Evolutionary conservation across 768 basidiomycete genomes (phyloP).

Genomic region (Hypholoma fasciculare): DNA sequence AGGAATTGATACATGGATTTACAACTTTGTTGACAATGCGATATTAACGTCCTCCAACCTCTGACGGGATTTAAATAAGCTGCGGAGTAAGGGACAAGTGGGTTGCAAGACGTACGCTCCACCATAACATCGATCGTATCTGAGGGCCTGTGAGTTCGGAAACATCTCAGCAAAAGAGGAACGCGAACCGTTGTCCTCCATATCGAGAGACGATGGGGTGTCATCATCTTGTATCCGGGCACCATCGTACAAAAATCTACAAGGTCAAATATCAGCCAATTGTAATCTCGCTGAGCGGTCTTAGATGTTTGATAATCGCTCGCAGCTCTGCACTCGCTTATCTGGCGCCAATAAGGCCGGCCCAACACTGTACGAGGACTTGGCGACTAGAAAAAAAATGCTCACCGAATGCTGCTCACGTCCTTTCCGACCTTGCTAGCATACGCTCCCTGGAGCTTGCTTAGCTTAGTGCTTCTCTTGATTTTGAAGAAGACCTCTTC

Average conservation of each 20-base stretch:
- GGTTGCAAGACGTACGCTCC: conserved; percentile 57
- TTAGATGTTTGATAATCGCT: conserved; percentile 2
- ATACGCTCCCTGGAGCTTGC: conserved; percentile 92
- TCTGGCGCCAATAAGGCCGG: background rate
- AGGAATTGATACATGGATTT: conserved; percentile 12
- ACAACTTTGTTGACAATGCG: conserved; percentile 8
- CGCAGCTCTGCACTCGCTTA: conserved; percentile 1
- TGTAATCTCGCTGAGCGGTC: conserved; percentile 4
- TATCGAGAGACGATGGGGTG: conserved; percentile 79
- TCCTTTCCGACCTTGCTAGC: conserved; percentile 93
- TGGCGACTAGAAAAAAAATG: conserved; percentile 11
- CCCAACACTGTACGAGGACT: background rate
- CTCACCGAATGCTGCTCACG: conserved; percentile 83
- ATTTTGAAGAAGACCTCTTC: conserved; percentile 98
- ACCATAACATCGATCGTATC: conserved; percentile 98
- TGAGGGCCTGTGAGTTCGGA: conserved; percentile 21
- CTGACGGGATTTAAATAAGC: conserved; percentile 23
- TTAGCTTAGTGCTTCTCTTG: conserved; percentile 88
- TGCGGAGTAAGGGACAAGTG: background rate
- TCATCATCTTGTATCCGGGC: conserved; percentile 84
- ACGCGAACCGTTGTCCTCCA: conserved; percentile 82
- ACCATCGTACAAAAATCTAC: conserved; percentile 91
- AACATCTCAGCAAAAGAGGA: background rate
- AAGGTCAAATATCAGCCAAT: conserved; percentile 1
- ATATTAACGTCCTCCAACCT: conserved; percentile 43